These are phyloP conservation scores for Zymoseptoria tritici DNA, from an alignment of 2,329 filamentous ascomycete species.

Conservation along the genomic window DNA sequence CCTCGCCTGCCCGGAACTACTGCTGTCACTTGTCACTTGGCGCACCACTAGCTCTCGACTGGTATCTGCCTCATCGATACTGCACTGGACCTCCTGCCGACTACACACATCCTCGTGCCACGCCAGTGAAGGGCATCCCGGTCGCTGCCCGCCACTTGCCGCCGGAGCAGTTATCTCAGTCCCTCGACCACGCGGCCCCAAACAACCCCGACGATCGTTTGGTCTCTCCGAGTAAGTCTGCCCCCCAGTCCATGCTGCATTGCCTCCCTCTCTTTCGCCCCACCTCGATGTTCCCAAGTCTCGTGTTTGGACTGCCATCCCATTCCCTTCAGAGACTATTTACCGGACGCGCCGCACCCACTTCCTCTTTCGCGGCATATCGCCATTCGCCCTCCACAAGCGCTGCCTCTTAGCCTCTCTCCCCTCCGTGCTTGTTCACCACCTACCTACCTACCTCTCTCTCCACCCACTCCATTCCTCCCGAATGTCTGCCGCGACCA, in stretches of 20 bases:
- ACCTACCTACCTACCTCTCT: conserved; percentile 1
- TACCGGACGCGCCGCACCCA: conserved; percentile 19
- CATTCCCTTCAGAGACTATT: conserved; percentile 11
- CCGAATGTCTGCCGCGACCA: conserved; percentile 27
- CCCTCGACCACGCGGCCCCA: conserved; percentile 5
- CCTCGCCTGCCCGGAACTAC: neutral
- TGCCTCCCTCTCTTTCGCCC: conserved; percentile 8
- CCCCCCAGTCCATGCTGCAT: conserved; percentile 4
- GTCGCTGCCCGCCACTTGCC: conserved; percentile 20
- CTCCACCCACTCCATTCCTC: conserved; percentile 14
- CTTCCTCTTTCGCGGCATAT: conserved; percentile 2
- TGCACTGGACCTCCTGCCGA: neutral
- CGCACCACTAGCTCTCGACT: neutral
- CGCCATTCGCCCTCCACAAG: conserved; percentile 14
- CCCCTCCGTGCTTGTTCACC: neutral
- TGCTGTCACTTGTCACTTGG: neutral
- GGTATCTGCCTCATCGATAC: neutral
- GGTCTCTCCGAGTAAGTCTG: conserved; percentile 16
- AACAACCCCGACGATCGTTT: conserved; percentile 9
- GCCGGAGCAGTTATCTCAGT: conserved; percentile 18
- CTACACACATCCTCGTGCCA: conserved; percentile 13
- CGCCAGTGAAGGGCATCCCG: conserved; percentile 19
- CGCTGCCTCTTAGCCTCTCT: conserved; percentile 14
- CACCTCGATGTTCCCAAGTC: neutral
- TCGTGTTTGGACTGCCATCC: neutral